Conservation (phyloP, 129 eudicot genomes). For the Helichrysum umbraculigerum region DNA sequence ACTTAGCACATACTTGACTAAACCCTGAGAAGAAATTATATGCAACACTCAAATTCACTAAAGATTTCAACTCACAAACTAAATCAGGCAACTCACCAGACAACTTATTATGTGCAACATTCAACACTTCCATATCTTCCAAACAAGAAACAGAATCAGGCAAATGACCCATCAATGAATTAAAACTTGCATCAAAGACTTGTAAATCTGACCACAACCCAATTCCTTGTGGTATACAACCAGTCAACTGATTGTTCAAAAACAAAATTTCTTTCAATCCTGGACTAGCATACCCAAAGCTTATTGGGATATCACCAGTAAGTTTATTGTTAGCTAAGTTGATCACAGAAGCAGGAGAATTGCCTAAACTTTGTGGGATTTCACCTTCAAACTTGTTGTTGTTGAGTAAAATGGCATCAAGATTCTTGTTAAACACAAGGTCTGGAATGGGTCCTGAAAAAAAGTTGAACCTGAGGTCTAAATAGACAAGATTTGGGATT, state of each 20-base stretch:
- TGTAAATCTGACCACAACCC: slow-evolving; percentile 67
- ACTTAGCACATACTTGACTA: slow-evolving; percentile 48
- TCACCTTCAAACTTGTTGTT: slow-evolving; percentile 63
- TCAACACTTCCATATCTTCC: slow-evolving; percentile 60
- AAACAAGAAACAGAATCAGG: slow-evolving; percentile 73
- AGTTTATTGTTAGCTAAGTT: slow-evolving; percentile 67
- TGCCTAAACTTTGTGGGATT: slow-evolving; percentile 59
- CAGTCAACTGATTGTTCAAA: slow-evolving; percentile 61
- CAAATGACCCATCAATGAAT: slow-evolving; percentile 58
- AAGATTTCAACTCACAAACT: slow-evolving; percentile 53
- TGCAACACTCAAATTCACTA: slow-evolving; percentile 64
- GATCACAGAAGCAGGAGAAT: slow-evolving; percentile 74
- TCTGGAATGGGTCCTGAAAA: slow-evolving; percentile 78
- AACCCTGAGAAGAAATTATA: slow-evolving; percentile 78
- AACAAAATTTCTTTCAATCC: slow-evolving; percentile 57
- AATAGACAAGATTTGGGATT: slow-evolving; percentile 62
- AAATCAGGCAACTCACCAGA: slow-evolving; percentile 68
- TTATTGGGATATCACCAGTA: slow-evolving; percentile 55
- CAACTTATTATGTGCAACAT: slow-evolving; percentile 60
- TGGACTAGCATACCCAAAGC: slow-evolving; percentile 56
- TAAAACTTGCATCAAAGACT: slow-evolving; percentile 55
- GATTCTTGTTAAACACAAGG: slow-evolving; percentile 54
- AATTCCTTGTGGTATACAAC: slow-evolving; percentile 71
- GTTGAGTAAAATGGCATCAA: slow-evolving; percentile 88
- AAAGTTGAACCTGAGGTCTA: slow-evolving; percentile 74